A percentile compares a stretch with the other conserved stretches of the same genome.
Conservation (phyloP, 805 yeast species). For the Zygotorulaspora sp. region DNA sequence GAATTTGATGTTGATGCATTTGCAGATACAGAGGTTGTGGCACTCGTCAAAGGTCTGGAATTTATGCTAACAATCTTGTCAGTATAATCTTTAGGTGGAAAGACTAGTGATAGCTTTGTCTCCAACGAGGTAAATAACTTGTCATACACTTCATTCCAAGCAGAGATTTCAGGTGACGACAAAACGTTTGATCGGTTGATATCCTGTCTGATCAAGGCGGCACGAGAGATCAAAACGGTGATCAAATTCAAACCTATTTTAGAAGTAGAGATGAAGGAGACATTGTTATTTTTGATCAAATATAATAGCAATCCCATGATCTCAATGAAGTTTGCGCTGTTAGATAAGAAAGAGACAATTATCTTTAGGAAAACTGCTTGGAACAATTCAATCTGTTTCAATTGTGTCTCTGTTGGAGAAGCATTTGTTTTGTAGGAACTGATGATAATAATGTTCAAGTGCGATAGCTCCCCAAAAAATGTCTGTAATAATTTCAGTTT, state of each 20-base stretch:
- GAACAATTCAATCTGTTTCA: slow-evolving; percentile 68
- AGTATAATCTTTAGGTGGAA: slow-evolving; percentile 60
- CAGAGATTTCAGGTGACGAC: slow-evolving; percentile 39
- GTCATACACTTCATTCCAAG: slow-evolving; percentile 80
- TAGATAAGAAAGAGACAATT: slow-evolving; percentile 72
- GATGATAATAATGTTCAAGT: slow-evolving; percentile 68
- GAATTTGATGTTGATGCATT: slow-evolving; percentile 31
- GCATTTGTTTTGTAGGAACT: slow-evolving; percentile 72
- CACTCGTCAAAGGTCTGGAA: slow-evolving; percentile 11
- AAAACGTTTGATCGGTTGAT: slow-evolving; percentile 41
- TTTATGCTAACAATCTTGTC: slow-evolving; percentile 17
- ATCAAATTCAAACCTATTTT: slow-evolving; percentile 82
- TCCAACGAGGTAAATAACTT: slow-evolving; percentile 73
- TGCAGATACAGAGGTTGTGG: slow-evolving; percentile 9
- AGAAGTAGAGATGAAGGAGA: slow-evolving; percentile 49
- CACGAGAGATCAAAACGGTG: slow-evolving; percentile 86
- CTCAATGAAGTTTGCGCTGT: slow-evolving; percentile 71
- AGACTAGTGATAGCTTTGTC: slow-evolving; percentile 68
- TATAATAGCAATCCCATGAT: slow-evolving; percentile 71
- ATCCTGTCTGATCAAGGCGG: slow-evolving; percentile 88
- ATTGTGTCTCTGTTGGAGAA: slow-evolving; percentile 48
- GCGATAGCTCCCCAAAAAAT: slow-evolving; percentile 73
- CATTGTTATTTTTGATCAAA: slow-evolving; percentile 64
- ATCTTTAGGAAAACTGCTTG: slow-evolving; percentile 78
- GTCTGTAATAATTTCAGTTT: slow-evolving; percentile 71